Evolutionary conservation across 495 filamentous ascomycete species (phyloP).

Genomic region (Terfezia boudieri): DNA sequence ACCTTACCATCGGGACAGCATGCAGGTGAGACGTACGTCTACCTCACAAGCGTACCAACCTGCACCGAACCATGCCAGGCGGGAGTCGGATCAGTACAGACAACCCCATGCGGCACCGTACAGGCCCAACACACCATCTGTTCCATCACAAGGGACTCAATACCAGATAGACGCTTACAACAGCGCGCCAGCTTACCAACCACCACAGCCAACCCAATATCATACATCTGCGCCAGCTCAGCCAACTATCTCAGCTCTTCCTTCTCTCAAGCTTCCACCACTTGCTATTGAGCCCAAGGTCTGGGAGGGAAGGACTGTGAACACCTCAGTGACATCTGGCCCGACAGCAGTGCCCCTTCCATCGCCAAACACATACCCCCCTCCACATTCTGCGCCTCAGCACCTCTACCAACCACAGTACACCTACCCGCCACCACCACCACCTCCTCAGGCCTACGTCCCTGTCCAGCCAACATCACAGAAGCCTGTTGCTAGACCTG

Average conservation of each 20-base stretch:
- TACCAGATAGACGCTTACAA: not conserved
- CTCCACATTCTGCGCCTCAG: not conserved
- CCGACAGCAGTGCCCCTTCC: not conserved
- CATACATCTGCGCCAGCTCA: not conserved
- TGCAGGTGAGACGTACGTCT: not conserved
- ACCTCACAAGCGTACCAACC: not conserved
- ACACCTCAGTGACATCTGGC: not conserved
- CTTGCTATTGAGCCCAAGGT: not conserved
- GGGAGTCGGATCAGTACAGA: conserved; percentile 16
- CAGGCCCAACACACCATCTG: conserved; percentile 7
- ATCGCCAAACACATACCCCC: not conserved
- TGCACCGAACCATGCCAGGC: conserved; percentile 3
- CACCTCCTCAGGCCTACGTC: not conserved
- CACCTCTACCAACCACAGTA: not conserved
- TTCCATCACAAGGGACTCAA: not conserved
- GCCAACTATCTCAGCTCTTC: not conserved
- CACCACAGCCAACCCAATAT: not conserved
- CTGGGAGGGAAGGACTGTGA: not conserved
- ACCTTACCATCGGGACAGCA: conserved; percentile 4
- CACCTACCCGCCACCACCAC: not conserved
- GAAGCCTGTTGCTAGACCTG: conserved; percentile 7
- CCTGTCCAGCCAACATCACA: conserved; percentile 14
- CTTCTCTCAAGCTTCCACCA: not conserved
- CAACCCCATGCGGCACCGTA: conserved; percentile 5
- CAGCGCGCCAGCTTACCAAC: not conserved